Evolutionary conservation across 805 yeast species (phyloP), one percentile per base, ranked within the genome.

Genomic region (Debaryomyces maramus): DNA sequence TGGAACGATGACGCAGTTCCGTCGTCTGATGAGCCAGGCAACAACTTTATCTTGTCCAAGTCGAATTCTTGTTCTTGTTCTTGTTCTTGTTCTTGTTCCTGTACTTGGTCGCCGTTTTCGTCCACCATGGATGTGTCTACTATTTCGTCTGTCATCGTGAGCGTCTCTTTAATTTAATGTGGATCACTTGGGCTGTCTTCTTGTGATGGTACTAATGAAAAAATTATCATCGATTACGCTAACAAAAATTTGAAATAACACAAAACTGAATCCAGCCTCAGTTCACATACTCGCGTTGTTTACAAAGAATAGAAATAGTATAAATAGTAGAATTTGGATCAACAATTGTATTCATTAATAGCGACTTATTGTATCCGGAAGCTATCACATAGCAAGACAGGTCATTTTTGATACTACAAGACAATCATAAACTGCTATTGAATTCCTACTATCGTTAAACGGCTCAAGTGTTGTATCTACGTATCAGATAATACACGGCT

Each of bases 1-100:
- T 91, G 96, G 70, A 93, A 93, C 4, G 97, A 88, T 1, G 96
- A 97, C 19, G 96, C 89, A 31, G 91, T 78, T 32, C 97, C 97
- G 60, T 93, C 98, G 48, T 87, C 93, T 3, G 95, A 77, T 8
- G 91, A 78, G 4, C 97, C 97, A 18, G 96, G 91, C 29, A 89
- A 78, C 43, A 83, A 52, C 54, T 70, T 77, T 50, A 83, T 80
- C 63, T 82, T 82, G 21, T 79, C 83, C 30, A 63, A 56, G 46
- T 77, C 81, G 37, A 64, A 60, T 42, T 69, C 78, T 47, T 75
- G 78, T 43, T 70, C 74, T 36, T 71, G 69, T 40, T 68, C 70
- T 47, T 75, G 78, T 43, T 70, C 74, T 36, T 71, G 68, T 41
- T 68, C 70, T 45, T 60, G 48, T n/a, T n/a, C n/a, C n/a, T n/a